A percentile compares a stretch with the other conserved stretches of the same genome.
Evolutionary conservation across 805 yeast genomes (phyloP).

Genomic region (Saturnispora quitensis): DNA sequence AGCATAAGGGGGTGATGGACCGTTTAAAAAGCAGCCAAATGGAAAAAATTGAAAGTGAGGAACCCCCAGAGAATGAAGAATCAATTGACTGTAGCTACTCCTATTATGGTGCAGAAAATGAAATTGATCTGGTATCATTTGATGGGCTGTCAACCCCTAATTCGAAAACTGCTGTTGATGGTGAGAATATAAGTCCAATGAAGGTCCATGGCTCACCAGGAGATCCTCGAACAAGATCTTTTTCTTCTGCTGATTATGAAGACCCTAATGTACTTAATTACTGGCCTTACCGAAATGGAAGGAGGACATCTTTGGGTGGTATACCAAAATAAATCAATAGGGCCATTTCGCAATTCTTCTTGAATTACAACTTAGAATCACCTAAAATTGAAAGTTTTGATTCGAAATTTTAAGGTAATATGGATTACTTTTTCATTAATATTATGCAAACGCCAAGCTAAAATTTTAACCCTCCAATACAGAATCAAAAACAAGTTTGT

Average conservation of each 20-base stretch:
- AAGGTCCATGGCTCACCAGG: neutral
- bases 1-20: slow-evolving; percentile 1
- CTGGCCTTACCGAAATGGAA: neutral
- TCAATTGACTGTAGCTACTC: neutral
- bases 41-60: neutral
- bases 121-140: neutral
- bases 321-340: neutral
- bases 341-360: too few species aligned
- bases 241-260: neutral
- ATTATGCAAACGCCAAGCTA: too few species aligned
- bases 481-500: too few species aligned
- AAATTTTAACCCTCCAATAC: too few species aligned
- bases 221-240: slow-evolving; percentile 1
- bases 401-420: too few species aligned
- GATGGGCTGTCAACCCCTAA: neutral
- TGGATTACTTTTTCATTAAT: too few species aligned
- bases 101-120: slow-evolving; percentile 3
- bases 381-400: too few species aligned
- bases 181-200: neutral
- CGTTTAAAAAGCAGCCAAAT: neutral
- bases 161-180: neutral
- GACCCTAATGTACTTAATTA: neutral
- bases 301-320: neutral
- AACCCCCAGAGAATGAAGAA: neutral
- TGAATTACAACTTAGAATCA: too few species aligned